Percentiles rank a stretch among this genome's conserved stretches.
These are phyloP conservation scores for Beauveria pseudobassiana DNA, from an alignment of 2,329 filamentous ascomycete species.

Conservation along the genomic window DNA sequence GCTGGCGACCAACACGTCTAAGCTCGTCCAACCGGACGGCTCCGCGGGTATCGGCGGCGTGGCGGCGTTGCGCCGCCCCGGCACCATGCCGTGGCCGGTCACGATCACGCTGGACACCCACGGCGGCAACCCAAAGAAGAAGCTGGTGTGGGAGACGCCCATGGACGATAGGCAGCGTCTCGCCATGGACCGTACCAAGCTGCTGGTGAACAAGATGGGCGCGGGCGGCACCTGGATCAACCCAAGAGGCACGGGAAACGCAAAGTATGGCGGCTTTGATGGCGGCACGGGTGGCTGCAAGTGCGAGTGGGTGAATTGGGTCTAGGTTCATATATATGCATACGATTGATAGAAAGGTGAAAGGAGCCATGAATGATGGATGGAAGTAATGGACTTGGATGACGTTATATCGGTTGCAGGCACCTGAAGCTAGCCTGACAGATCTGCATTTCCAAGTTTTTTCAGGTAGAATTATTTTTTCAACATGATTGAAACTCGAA, in stretches of 20 bases:
- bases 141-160: slow-evolving; percentile 47
- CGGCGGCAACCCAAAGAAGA: slow-evolving; percentile 45
- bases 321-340: slow-evolving; percentile 7
- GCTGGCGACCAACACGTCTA: slow-evolving; percentile 36
- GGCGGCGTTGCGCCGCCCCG: slow-evolving; percentile 35
- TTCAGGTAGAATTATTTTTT: background rate
- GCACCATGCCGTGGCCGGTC: slow-evolving; percentile 57
- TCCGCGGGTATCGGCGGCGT: slow-evolving; percentile 17
- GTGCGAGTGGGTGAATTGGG: slow-evolving; percentile 54
- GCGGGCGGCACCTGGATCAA: slow-evolving; percentile 49
- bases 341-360: background rate
- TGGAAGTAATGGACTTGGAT: background rate
- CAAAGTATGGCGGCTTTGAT: slow-evolving; percentile 51
- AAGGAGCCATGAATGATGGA: background rate
- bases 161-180: slow-evolving; percentile 42
- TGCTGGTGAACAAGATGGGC: slow-evolving; percentile 42
- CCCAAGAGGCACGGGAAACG: slow-evolving; percentile 34
- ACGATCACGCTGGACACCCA: slow-evolving; percentile 56
- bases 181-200: slow-evolving; percentile 32
- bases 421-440: background rate
- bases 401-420: background rate
- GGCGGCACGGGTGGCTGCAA: slow-evolving; percentile 56
- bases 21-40: slow-evolving; percentile 22
- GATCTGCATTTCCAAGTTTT: background rate
- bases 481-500: background rate